These are phyloP conservation scores for Scutellaria baicalensis DNA, from an alignment of 257 asterid genomes.

Conservation along the genomic window DNA sequence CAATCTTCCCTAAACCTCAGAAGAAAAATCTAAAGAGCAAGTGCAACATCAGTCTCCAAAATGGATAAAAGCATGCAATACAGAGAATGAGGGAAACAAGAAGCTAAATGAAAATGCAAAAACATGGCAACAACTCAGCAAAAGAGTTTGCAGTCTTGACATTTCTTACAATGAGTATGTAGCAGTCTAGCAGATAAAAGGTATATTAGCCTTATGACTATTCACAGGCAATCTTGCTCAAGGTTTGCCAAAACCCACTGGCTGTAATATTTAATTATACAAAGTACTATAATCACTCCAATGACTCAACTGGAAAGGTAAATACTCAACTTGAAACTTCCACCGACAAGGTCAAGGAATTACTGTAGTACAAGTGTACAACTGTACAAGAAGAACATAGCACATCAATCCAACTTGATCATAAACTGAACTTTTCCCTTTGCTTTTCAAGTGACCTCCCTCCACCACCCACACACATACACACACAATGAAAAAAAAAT, in stretches of 20 bases:
- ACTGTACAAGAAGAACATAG: not conserved
- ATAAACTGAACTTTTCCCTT: not conserved
- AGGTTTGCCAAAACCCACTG: no score
- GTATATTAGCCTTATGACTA: no score
- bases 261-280: no score
- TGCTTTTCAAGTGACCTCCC: not conserved
- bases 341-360: not conserved
- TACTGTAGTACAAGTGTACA: no score
- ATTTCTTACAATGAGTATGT: no score
- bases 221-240: no score
- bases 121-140: no score
- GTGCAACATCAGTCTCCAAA: not conserved
- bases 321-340: not conserved
- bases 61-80: not conserved
- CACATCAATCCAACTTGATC: not conserved
- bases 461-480: not conserved
- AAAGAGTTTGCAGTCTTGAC: no score
- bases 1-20: not conserved
- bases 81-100: not conserved
- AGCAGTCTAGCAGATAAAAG: no score
- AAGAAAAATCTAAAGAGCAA: slow-evolving; percentile 2
- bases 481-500: not conserved
- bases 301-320: not conserved
- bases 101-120: no score
- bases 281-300: no score